Evolutionary conservation across 371 early-diverging fungal species (phyloP).

Genomic region (Circinella minor): DNA sequence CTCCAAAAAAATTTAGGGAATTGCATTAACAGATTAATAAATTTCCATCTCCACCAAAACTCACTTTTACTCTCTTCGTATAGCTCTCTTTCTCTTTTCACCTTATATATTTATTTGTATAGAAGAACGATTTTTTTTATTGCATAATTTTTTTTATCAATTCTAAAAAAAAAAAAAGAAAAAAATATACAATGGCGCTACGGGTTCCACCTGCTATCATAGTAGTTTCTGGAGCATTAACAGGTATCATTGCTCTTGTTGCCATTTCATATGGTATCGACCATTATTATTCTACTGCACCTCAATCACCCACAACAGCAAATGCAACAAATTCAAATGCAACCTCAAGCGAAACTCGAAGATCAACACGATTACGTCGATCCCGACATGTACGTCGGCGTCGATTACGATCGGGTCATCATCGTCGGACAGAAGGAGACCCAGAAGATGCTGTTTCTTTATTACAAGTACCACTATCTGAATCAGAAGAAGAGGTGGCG

Average conservation of each 20-base stretch:
- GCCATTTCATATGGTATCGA: slow-evolving; percentile 5
- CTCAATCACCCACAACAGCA: background rate
- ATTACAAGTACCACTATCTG: slow-evolving; percentile 17
- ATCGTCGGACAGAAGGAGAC: slow-evolving; percentile 9
- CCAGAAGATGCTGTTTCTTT: slow-evolving; percentile 16
- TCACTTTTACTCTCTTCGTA: too few species aligned
- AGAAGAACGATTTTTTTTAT: too few species aligned
- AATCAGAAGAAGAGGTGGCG: slow-evolving; percentile 35
- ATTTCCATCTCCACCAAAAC: too few species aligned
- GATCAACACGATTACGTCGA: slow-evolving; percentile 33
- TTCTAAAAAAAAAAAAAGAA: too few species aligned
- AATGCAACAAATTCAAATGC: background rate
- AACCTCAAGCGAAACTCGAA: slow-evolving; percentile 4
- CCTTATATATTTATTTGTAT: too few species aligned
- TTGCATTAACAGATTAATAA: too few species aligned
- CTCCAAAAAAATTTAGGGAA: background rate
- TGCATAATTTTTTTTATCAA: too few species aligned
- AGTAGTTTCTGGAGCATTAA: slow-evolving; percentile 18
- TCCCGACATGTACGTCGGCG: slow-evolving; percentile 39
- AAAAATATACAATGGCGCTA: background rate
- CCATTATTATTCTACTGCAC: background rate
- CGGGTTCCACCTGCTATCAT: slow-evolving; percentile 13
- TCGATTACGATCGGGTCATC: slow-evolving; percentile 22
- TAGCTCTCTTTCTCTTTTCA: too few species aligned
- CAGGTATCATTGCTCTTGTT: slow-evolving; percentile 20